phyloP scores from a whole-genome alignment of 352 stramenopile species.

The Phytophthora chlamydospora region DNA sequence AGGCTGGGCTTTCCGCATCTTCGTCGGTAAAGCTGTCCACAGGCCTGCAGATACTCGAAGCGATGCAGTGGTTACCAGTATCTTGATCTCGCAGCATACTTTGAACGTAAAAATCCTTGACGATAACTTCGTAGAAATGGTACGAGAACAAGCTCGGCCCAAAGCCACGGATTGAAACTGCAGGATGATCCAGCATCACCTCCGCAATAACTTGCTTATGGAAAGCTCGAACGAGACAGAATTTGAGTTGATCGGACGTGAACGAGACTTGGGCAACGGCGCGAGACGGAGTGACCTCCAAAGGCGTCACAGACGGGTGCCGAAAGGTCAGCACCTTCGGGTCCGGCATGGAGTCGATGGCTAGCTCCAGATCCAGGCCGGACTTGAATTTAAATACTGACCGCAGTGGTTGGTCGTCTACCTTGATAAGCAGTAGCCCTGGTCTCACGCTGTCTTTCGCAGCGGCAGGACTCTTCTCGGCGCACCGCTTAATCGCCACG shows the following conservation, averaged over 20 bases:
- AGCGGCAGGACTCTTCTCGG: conserved; percentile 60
- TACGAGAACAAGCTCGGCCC: conserved; percentile 83
- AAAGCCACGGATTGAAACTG: conserved; percentile 71
- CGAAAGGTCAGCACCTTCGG: conserved; percentile 80
- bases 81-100: conserved; percentile 53
- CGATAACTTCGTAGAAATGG: conserved; percentile 72
- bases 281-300: conserved; percentile 60
- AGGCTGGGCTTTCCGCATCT: conserved; percentile 21
- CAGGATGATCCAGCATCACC: conserved; percentile 52
- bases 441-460: conserved; percentile 74
- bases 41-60: conserved; percentile 62
- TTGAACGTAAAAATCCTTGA: conserved; percentile 82
- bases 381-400: conserved; percentile 61
- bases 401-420: conserved; percentile 66
- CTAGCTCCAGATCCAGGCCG: conserved; percentile 54
- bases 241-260: conserved; percentile 62
- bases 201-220: conserved; percentile 70
- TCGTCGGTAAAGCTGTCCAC: conserved; percentile 12
- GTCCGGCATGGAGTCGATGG: conserved; percentile 57
- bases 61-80: conserved; percentile 67
- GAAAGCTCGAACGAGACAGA: conserved; percentile 73
- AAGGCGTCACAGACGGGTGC: conserved; percentile 61
- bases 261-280: conserved; percentile 60
- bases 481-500: conserved; percentile 48
- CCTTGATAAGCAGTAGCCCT: conserved; percentile 72